Conservation (phyloP, 768 basidiomycete genomes). For the Amanita fuliginea region DNA sequence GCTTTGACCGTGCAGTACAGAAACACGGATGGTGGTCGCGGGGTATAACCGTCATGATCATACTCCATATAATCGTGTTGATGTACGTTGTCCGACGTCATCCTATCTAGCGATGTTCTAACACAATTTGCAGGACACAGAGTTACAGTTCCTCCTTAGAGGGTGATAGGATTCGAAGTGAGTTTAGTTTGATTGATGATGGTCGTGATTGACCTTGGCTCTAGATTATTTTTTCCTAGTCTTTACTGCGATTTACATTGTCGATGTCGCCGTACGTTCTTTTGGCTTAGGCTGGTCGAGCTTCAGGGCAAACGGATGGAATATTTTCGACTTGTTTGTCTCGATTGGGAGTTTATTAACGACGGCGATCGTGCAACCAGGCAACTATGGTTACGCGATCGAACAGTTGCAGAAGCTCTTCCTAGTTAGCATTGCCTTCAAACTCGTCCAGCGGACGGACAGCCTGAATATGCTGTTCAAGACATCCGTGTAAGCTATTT, state of each 20-base stretch:
- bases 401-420: conserved; percentile 83
- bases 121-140: conserved; percentile 52
- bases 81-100: conserved; percentile 42
- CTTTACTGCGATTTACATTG: conserved; percentile 58
- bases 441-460: conserved; percentile 82
- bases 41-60: conserved; percentile 66
- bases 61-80: conserved; percentile 71
- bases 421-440: conserved; percentile 87
- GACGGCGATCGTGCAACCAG: conserved; percentile 60
- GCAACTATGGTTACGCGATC: conserved; percentile 33
- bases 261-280: conserved; percentile 71
- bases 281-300: conserved; percentile 77
- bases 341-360: conserved; percentile 77
- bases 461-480: conserved; percentile 93
- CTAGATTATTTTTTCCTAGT: conserved; percentile 69
- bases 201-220: conserved; percentile 47
- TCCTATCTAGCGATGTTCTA: background rate
- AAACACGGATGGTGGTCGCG: conserved; percentile 94
- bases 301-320: conserved; percentile 91
- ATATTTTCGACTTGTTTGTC: conserved; percentile 78
- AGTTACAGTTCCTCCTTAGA: conserved; percentile 45
- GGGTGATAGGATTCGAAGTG: conserved; percentile 51
- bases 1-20: conserved; percentile 79
- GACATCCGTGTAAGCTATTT: conserved; percentile 72
- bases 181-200: conserved; percentile 11